phyloP scores from a whole-genome alignment of 1,284 basidiomycete genomes.

The Amylostereum areolatum region DNA sequence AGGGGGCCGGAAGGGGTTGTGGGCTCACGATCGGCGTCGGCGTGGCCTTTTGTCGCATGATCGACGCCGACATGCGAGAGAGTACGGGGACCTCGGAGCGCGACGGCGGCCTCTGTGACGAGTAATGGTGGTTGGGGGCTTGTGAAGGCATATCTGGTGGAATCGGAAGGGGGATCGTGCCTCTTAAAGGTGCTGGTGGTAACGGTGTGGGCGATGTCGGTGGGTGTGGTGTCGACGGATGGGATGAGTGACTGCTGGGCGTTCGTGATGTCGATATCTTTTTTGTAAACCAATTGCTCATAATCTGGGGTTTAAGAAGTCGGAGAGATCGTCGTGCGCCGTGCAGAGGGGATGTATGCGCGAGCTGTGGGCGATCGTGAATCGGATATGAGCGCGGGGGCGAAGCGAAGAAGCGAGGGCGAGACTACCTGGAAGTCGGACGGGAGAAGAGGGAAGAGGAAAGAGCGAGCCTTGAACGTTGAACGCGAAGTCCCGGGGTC shows the following conservation, averaged over 20 bases:
- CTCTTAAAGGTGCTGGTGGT: not conserved
- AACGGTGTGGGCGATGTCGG: not conserved
- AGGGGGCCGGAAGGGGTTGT: no score
- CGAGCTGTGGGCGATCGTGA: no score
- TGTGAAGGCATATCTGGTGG: not conserved
- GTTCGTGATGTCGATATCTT: no score
- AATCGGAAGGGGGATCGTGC: no score
- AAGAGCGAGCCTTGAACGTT: slow-evolving; percentile 3
- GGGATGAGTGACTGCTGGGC: not conserved
- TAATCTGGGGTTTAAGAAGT: no score
- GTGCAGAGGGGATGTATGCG: not conserved
- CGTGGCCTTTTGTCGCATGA: no score
- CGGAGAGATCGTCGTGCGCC: not conserved
- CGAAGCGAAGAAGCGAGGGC: not conserved
- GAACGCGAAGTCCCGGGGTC: slow-evolving; percentile 5
- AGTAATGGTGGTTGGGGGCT: no score
- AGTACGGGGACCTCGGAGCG: no score
- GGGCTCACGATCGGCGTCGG: no score
- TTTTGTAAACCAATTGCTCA: no score
- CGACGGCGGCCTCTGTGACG: no score
- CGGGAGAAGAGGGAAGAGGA: slow-evolving; percentile 1
- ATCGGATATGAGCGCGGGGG: not conserved
- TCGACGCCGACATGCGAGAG: no score
- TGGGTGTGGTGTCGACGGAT: not conserved
- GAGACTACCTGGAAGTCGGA: slow-evolving; percentile 8